phyloP scores from a whole-genome alignment of 495 filamentous ascomycete species.

The Podospora australis region DNA sequence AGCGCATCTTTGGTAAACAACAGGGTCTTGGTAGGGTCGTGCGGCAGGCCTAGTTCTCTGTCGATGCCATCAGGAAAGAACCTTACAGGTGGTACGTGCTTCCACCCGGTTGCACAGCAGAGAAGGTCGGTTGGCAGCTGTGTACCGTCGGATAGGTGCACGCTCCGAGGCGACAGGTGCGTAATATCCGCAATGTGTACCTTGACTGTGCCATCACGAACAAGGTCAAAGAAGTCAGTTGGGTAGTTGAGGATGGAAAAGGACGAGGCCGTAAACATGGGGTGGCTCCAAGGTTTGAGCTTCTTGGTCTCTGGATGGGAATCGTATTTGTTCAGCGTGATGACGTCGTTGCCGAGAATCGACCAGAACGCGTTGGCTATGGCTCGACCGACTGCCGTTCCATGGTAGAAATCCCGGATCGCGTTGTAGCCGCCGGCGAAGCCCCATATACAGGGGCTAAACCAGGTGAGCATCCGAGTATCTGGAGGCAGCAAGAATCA shows the following conservation, averaged over 20 bases:
- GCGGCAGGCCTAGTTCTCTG: slow-evolving; percentile 39
- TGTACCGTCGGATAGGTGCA: slow-evolving; percentile 53
- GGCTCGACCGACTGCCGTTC: slow-evolving; percentile 58
- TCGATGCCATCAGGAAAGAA: slow-evolving; percentile 55
- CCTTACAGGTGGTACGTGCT: slow-evolving; percentile 54
- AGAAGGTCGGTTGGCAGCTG: slow-evolving; percentile 54
- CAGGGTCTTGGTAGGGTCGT: slow-evolving; percentile 15
- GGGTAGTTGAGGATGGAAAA: slow-evolving; percentile 67
- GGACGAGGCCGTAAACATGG: slow-evolving; percentile 57
- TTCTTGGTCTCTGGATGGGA: slow-evolving; percentile 57
- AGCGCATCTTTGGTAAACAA: slow-evolving; percentile 26
- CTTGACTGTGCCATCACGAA: slow-evolving; percentile 51
- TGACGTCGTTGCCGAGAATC: slow-evolving; percentile 53
- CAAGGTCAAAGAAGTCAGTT: slow-evolving; percentile 55
- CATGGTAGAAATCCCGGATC: slow-evolving; percentile 53
- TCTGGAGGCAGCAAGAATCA: slow-evolving; percentile 17
- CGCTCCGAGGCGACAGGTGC: slow-evolving; percentile 36
- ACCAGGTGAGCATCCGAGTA: slow-evolving; percentile 37
- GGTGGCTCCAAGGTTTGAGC: slow-evolving; percentile 55
- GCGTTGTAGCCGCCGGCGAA: slow-evolving; percentile 33
- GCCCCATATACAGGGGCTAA: slow-evolving; percentile 42
- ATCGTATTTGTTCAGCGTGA: slow-evolving; percentile 52
- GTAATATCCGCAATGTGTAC: slow-evolving; percentile 60
- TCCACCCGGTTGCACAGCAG: slow-evolving; percentile 67
- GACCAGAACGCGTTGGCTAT: slow-evolving; percentile 65